These are phyloP conservation scores for Strobilomyces dryophilus DNA, from an alignment of 768 basidiomycete genomes.

Conservation along the genomic window DNA sequence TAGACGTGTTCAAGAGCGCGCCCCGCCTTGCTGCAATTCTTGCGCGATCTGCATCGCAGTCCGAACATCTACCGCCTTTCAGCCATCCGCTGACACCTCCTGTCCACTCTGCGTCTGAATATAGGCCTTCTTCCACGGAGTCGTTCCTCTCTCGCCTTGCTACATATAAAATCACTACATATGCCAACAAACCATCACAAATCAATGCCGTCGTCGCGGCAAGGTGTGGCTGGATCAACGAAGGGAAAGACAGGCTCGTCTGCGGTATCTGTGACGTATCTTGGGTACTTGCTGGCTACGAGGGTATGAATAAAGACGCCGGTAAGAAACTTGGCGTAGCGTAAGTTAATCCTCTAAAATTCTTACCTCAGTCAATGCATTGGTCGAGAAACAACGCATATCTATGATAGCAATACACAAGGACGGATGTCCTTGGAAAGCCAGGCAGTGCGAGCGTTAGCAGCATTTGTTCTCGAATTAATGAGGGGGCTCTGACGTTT, in stretches of 20 bases:
- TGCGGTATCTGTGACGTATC: slow-evolving; percentile 69
- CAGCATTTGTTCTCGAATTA: slow-evolving; percentile 1
- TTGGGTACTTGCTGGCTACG: slow-evolving; percentile 68
- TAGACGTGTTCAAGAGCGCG: slow-evolving; percentile 49
- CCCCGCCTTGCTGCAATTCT: slow-evolving; percentile 73
- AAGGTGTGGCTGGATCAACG: slow-evolving; percentile 80
- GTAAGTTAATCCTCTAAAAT: slow-evolving; percentile 12
- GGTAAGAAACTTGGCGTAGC: slow-evolving; percentile 50
- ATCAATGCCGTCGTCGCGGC: slow-evolving; percentile 80
- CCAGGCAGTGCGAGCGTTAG: slow-evolving; percentile 75
- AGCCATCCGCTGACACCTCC: slow-evolving; percentile 32
- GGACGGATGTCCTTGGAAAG: slow-evolving; percentile 80
- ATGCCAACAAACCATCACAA: slow-evolving; percentile 68
- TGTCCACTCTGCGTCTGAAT: slow-evolving; percentile 46
- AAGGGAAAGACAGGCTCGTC: slow-evolving; percentile 74
- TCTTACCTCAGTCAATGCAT: slow-evolving; percentile 48
- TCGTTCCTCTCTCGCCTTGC: slow-evolving; percentile 71
- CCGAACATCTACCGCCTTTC: slow-evolving; percentile 48
- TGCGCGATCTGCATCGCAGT: slow-evolving; percentile 54
- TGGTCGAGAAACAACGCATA: slow-evolving; percentile 69
- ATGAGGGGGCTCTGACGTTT: slow-evolving; percentile 1
- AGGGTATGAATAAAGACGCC: slow-evolving; percentile 72
- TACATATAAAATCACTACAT: slow-evolving; percentile 77
- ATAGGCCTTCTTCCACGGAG: slow-evolving; percentile 71
- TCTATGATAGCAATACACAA: slow-evolving; percentile 72